Percentiles rank a stretch among this genome's conserved stretches.
phyloP scores from a whole-genome alignment of 2,329 filamentous ascomycete genomes.

The Scortechinia acanthostroma region DNA sequence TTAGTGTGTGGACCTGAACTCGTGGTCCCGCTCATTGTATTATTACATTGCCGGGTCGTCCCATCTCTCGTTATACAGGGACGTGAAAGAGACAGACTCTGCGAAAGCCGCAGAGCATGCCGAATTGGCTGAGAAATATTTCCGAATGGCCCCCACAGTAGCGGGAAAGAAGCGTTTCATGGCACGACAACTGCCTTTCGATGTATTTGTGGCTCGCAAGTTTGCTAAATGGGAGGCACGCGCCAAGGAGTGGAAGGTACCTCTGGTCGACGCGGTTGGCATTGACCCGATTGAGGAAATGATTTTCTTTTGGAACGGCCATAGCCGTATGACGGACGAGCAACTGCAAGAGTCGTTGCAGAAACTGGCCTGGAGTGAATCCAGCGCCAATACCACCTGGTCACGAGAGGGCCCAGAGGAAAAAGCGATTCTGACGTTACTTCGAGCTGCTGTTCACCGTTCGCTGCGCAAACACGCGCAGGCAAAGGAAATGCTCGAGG shows the following conservation, averaged over 20 bases:
- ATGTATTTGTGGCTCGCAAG: conserved; percentile 77
- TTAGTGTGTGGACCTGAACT: conserved; percentile 71
- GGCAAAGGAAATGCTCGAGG: conserved; percentile 55
- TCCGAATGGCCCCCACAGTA: conserved; percentile 65
- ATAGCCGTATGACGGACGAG: conserved; percentile 66
- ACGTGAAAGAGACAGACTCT: conserved; percentile 26
- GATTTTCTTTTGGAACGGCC: conserved; percentile 88
- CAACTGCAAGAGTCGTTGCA: conserved; percentile 58
- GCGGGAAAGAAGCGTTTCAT: conserved; percentile 85
- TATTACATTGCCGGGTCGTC: conserved; percentile 78
- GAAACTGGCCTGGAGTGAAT: conserved; percentile 49
- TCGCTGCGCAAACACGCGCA: conserved; percentile 55
- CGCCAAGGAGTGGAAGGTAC: conserved; percentile 56
- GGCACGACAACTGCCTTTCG: conserved; percentile 82
- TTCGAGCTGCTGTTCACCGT: conserved; percentile 59
- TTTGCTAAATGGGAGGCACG: conserved; percentile 81
- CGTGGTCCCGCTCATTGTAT: conserved; percentile 85
- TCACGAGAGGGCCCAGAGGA: conserved; percentile 41
- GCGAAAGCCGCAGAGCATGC: conserved; percentile 47
- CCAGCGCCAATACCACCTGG: conserved; percentile 42
- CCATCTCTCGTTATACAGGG: conserved; percentile 75
- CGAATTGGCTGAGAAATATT: conserved; percentile 57
- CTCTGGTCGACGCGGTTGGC: conserved; percentile 74
- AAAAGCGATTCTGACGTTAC: conserved; percentile 55
- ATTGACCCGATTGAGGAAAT: conserved; percentile 81